These are phyloP conservation scores for Puccinia sorghi DNA, from an alignment of 1,284 basidiomycete species.

Conservation along the genomic window DNA sequence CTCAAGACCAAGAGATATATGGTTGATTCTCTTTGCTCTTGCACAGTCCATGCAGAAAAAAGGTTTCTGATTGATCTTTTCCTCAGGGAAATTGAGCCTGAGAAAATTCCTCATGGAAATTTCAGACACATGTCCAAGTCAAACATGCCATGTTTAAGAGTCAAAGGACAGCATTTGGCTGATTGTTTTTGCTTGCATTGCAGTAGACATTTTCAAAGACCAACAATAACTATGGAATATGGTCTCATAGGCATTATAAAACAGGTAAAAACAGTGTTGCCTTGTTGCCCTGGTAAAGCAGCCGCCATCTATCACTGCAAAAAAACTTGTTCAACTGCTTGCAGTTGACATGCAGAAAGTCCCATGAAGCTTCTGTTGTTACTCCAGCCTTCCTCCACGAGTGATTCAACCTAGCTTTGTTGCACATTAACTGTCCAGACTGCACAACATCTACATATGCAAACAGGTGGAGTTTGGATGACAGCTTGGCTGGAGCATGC, in stretches of 20 bases:
- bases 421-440: no score
- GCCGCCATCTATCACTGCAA: no score
- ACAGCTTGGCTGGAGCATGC: no score
- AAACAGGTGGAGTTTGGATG: no score
- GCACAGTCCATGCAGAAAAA: background rate
- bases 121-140: background rate
- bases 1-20: background rate
- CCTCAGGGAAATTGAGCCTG: background rate
- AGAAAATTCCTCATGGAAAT: background rate
- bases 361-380: no score
- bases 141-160: background rate
- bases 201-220: background rate
- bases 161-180: background rate
- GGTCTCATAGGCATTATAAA: background rate
- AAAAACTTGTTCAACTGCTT: no score
- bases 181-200: background rate
- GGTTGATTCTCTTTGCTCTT: background rate
- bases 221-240: background rate
- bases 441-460: no score
- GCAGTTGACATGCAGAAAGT: no score
- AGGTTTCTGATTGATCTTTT: background rate
- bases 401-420: no score
- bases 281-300: background rate
- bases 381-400: no score
- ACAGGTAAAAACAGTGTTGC: background rate